A percentile compares a stretch with the other conserved stretches of the same genome.
phyloP scores from a whole-genome alignment of 106 monocot species.

The Allium fistulosum region DNA sequence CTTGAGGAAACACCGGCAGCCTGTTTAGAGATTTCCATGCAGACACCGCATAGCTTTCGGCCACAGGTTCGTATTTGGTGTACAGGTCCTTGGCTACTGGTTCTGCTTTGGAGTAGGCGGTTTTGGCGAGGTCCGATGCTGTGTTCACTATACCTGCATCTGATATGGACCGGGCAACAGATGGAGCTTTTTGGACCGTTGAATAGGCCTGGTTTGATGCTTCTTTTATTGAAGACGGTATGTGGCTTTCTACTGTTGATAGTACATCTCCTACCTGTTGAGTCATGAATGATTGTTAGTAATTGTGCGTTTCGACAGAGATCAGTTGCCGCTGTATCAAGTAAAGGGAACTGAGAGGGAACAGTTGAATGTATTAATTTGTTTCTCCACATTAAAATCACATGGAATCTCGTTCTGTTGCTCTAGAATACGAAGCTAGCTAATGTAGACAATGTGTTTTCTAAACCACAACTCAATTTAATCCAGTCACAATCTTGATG shows the following conservation, averaged over 20 bases:
- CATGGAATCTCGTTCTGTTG: no score
- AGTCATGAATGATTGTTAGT: background rate
- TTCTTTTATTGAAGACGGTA: slow-evolving; percentile 29
- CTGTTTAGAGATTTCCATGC: slow-evolving; percentile 71
- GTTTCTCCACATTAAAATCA: no score
- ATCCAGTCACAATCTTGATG: no score
- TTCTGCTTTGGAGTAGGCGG: slow-evolving; percentile 14
- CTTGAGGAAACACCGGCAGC: slow-evolving; percentile 66
- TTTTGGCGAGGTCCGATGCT: slow-evolving; percentile 6
- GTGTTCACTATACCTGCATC: slow-evolving; percentile 18
- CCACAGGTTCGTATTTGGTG: slow-evolving; percentile 54
- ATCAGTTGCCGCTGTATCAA: no score
- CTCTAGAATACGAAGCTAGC: no score
- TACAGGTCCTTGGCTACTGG: slow-evolving; percentile 24
- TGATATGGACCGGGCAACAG: slow-evolving; percentile 29
- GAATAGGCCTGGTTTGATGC: slow-evolving; percentile 21
- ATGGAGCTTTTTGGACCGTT: slow-evolving; percentile 15
- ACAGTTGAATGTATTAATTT: no score
- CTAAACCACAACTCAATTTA: no score
- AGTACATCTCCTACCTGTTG: slow-evolving; percentile 36
- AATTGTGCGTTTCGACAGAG: no score
- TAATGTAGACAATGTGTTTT: no score
- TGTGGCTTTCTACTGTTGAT: slow-evolving; percentile 17
- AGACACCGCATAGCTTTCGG: slow-evolving; percentile 59
- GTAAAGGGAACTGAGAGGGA: no score